Evolutionary conservation across 345 rosid species (phyloP), one percentile per base, ranked within the genome.

Genomic region (Kandelia obovata): DNA sequence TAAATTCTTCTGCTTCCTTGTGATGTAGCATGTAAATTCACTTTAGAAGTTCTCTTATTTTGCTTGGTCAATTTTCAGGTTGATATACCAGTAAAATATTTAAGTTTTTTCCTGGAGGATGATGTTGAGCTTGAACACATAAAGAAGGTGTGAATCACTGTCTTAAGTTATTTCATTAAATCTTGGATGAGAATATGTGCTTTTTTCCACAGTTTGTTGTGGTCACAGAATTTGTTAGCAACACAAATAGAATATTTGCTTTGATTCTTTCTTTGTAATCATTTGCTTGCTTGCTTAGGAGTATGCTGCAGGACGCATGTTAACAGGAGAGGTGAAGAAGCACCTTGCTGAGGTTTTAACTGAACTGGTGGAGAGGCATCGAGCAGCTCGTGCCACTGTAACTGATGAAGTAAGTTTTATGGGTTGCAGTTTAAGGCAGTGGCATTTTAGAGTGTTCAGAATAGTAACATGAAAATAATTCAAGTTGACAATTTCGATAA

Each of bases 291-390:
- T 25, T 39, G 15, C 23, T 37, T 69, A 92, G 99, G 99, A 92
- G 59, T 88, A 93, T 73, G 94, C 91, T 66, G 85, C 86, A 0
- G 99, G 99, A 46, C 80, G 89, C 71, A 90, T 95, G 98, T 77
- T 86, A 66, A 87, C 96, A 0, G 91, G 89, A 60, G 93, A 92
- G 68, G 96, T 95, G 73, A 95, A 92, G 82, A 81, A 87, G 63
- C 76, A 82, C 16, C 96, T 95, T 7, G 81, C 73, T 46, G 82
- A 83, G 66, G 91, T 90, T 21, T 80, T 92, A 82, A 84, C 90
- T 25, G 93, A 81, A 77, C 23, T 90, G 51, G 99, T 92, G n/a
- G 96, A 92, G 70, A 88, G 96, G 72, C 99, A 92, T 70, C 88
- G 78, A 2, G 75, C 60, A 74, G 96, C 97, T 34, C 87, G 96